phyloP scores from a whole-genome alignment of 768 basidiomycete genomes.

The Hypholoma sublateritium region DNA sequence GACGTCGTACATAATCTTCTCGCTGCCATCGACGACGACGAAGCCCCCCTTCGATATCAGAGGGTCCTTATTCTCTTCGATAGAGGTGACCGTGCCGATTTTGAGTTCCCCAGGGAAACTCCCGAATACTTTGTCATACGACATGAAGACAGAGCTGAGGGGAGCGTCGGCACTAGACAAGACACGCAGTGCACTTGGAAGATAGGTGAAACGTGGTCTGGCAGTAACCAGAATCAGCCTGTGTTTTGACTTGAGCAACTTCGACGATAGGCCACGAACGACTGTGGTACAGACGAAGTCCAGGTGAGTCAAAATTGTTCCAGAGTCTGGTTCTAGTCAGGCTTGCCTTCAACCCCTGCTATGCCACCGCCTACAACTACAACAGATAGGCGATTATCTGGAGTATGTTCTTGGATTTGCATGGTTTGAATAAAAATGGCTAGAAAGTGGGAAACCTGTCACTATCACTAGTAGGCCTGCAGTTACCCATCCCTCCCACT shows the following conservation, averaged over 20 bases:
- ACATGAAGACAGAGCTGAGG: slow-evolving; percentile 47
- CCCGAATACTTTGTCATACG: slow-evolving; percentile 53
- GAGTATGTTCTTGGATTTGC: not conserved
- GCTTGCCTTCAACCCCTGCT: slow-evolving; percentile 20
- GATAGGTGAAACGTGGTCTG: slow-evolving; percentile 47
- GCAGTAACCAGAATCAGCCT: slow-evolving; percentile 54
- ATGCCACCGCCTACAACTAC: slow-evolving; percentile 21
- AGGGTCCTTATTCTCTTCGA: slow-evolving; percentile 25
- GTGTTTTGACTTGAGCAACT: slow-evolving; percentile 45
- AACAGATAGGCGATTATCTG: slow-evolving; percentile 6
- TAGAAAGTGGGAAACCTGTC: not conserved
- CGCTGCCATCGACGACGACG: slow-evolving; percentile 49
- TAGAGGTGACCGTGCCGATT: slow-evolving; percentile 34
- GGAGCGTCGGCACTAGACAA: slow-evolving; percentile 41
- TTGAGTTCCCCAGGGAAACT: slow-evolving; percentile 50
- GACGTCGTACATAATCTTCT: slow-evolving; percentile 48
- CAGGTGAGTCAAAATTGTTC: not conserved
- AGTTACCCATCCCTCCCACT: not conserved
- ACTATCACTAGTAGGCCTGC: too few species aligned
- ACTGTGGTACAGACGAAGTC: slow-evolving; percentile 15
- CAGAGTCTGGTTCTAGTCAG: not conserved
- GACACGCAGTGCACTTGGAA: slow-evolving; percentile 52
- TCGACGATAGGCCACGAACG: slow-evolving; percentile 48
- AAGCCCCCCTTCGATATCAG: slow-evolving; percentile 34
- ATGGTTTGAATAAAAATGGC: not conserved